Evolutionary conservation across 441 rosid species (phyloP).

Genomic region (Raphanus hybrid): DNA sequence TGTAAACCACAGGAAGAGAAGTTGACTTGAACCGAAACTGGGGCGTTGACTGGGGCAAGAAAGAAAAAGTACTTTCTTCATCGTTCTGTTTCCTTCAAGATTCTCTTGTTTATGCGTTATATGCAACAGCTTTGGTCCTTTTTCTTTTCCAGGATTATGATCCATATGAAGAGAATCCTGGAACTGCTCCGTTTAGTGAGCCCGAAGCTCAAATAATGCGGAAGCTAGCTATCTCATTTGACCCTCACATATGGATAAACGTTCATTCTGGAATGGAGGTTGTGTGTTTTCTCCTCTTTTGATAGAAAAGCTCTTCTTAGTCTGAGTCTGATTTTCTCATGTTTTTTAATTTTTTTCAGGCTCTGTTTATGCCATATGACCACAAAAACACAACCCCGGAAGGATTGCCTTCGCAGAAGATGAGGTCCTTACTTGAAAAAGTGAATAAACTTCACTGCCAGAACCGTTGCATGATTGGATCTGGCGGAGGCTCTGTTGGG

Average conservation of each 20-base stretch:
- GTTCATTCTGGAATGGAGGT: conserved; percentile 99
- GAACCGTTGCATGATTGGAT: conserved; percentile 86
- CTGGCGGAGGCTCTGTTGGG: conserved; percentile 91
- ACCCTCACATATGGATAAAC: conserved; percentile 95
- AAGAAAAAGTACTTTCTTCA: conserved; percentile 72
- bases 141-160: conserved; percentile 76
- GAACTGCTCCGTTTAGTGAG: conserved; percentile 90
- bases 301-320: not conserved
- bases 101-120: not conserved
- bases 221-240: conserved; percentile 89
- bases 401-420: conserved; percentile 62
- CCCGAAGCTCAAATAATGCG: conserved; percentile 96
- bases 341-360: conserved; percentile 49
- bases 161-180: conserved; percentile 99
- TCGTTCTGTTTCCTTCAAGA: conserved; percentile 18
- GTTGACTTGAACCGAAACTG: conserved; percentile 98
- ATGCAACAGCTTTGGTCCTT: conserved; percentile 14
- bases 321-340: conserved; percentile 25
- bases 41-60: conserved; percentile 99
- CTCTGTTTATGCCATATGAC: conserved; percentile 98
- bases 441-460: conserved; percentile 78
- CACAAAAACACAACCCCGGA: conserved; percentile 89
- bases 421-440: conserved; percentile 79
- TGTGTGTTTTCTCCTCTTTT: conserved; percentile 19
- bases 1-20: conserved; percentile 76